Conservation (phyloP, 352 stramenopile genomes). For the Phytophthora uliginosa region DNA sequence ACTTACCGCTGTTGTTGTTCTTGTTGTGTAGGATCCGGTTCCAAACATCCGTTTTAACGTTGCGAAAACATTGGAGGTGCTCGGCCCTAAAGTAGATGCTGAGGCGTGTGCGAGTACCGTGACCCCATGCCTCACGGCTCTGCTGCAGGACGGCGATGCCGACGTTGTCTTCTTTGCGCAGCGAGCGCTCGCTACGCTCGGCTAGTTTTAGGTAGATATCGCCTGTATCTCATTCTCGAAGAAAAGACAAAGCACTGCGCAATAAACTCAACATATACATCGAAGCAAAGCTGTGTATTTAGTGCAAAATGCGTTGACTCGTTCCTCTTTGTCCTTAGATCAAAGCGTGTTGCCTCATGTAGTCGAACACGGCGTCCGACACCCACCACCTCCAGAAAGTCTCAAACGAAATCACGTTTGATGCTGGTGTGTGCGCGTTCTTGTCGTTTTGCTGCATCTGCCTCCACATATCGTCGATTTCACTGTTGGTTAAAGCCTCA, state of each 20-base stretch:
- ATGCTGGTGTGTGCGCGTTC: neutral
- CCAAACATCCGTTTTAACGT: conserved; percentile 99
- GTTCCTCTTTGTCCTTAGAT: neutral
- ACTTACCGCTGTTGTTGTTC: conserved; percentile 6
- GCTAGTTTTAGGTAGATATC: conserved; percentile 57
- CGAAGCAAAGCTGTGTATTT: conserved; percentile 24
- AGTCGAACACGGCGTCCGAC: conserved; percentile 47
- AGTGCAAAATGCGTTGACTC: neutral
- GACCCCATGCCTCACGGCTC: conserved; percentile 84
- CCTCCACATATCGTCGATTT: conserved; percentile 70
- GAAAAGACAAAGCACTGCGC: conserved; percentile 21
- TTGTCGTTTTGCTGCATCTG: conserved; percentile 33
- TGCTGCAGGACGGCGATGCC: conserved; percentile 93
- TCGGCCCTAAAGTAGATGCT: conserved; percentile 82
- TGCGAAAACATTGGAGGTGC: conserved; percentile 95
- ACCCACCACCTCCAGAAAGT: conserved; percentile 72
- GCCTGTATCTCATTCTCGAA: conserved; percentile 36
- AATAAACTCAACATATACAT: conserved; percentile 46
- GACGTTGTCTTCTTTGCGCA: conserved; percentile 97
- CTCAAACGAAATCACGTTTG: conserved; percentile 40
- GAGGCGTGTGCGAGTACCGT: conserved; percentile 78
- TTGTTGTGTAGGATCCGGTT: conserved; percentile 85
- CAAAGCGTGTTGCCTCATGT: conserved; percentile 11
- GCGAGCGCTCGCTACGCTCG: conserved; percentile 70
- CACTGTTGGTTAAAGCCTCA: conserved; percentile 36